phyloP scores from a whole-genome alignment of 345 rosid species.

The Populus pruinosa region DNA sequence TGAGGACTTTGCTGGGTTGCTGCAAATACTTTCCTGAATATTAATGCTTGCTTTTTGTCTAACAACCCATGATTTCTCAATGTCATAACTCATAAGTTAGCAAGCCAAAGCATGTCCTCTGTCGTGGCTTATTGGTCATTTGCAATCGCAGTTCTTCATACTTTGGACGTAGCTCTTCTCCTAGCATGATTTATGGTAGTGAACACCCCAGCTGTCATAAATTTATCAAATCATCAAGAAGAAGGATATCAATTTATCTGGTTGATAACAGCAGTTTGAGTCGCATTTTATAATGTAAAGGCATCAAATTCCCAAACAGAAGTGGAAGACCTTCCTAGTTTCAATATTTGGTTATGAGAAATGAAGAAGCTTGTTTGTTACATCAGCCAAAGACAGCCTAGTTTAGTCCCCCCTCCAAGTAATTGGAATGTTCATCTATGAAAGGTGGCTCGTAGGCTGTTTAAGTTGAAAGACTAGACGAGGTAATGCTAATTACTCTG shows the following conservation, averaged over 20 bases:
- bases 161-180: neutral
- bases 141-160: neutral
- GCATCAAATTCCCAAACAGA: neutral
- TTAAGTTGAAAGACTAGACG: too few species aligned
- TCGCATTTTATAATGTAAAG: neutral
- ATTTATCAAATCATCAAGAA: neutral
- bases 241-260: too few species aligned
- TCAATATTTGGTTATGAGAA: neutral
- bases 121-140: neutral
- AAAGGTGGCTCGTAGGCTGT: too few species aligned
- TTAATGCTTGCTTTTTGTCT: neutral
- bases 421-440: too few species aligned
- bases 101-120: neutral
- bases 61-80: neutral
- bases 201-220: neutral
- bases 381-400: too few species aligned
- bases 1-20: neutral
- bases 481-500: too few species aligned
- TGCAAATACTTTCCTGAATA: neutral
- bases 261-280: neutral
- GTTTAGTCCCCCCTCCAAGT: neutral
- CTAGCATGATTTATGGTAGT: too few species aligned
- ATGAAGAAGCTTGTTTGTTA: neutral
- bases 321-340: neutral
- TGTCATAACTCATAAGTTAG: neutral